Percentiles rank a stretch among this genome's conserved stretches.
Evolutionary conservation across 129 eudicot genomes (phyloP).

Genomic region (Saussurea involucrata): DNA sequence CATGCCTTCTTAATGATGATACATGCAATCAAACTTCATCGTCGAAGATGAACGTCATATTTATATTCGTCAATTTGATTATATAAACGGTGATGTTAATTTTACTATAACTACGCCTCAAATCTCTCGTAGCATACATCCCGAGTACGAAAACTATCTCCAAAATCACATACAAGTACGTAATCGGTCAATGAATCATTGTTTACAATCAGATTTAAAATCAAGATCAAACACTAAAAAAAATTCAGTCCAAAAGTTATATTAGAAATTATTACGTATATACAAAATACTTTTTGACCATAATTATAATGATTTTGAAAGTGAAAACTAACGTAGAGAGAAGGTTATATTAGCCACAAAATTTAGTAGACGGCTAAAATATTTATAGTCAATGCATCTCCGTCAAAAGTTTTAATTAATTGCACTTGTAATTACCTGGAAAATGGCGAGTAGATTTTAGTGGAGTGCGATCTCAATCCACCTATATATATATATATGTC

Average conservation of each 20-base stretch:
- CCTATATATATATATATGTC: too few species aligned
- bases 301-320: neutral
- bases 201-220: too few species aligned
- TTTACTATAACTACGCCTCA: too few species aligned
- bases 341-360: conserved; percentile 20
- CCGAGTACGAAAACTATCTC: too few species aligned
- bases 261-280: conserved; percentile 12
- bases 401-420: conserved; percentile 16
- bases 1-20: too few species aligned
- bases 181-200: too few species aligned
- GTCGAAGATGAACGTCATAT: too few species aligned
- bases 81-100: too few species aligned
- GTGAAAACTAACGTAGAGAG: conserved; percentile 14
- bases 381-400: conserved; percentile 21
- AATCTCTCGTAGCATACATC: too few species aligned
- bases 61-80: too few species aligned
- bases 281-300: neutral
- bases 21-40: too few species aligned
- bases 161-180: too few species aligned
- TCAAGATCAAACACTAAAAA: neutral
- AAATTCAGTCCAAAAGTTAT: neutral
- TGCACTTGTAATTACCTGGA: conserved; percentile 21
- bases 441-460: neutral
- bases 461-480: conserved; percentile 17
- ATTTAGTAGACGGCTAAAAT: conserved; percentile 25